These are phyloP conservation scores for Byssothecium circinans DNA, from an alignment of 2,329 filamentous ascomycete genomes.

Conservation along the genomic window DNA sequence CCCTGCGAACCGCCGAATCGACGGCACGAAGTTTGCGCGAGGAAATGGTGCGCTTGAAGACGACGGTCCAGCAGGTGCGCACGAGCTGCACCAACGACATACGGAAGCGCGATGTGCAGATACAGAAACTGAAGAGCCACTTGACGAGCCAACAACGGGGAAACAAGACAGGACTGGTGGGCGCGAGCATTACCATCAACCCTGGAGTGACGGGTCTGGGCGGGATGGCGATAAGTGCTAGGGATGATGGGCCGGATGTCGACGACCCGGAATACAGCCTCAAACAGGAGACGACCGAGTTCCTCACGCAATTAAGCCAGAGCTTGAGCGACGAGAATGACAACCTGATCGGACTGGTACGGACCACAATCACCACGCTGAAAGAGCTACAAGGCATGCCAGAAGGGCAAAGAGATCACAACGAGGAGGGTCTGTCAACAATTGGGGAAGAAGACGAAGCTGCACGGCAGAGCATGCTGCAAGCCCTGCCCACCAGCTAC, in stretches of 20 bases:
- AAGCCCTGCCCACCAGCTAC: conserved; percentile 61
- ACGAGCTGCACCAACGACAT: conserved; percentile 88
- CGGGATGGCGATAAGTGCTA: conserved; percentile 45
- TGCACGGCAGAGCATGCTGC: conserved; percentile 38
- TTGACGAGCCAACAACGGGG: conserved; percentile 65
- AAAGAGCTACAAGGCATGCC: conserved; percentile 63
- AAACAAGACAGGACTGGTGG: conserved; percentile 49
- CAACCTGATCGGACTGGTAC: conserved; percentile 70
- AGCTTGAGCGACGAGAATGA: conserved; percentile 92
- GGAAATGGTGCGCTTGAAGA: conserved; percentile 77
- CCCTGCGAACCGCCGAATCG: conserved; percentile 73
- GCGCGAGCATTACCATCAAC: conserved; percentile 53
- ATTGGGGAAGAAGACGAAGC: conserved; percentile 38
- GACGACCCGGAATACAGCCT: conserved; percentile 67
- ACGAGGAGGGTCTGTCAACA: conserved; percentile 28
- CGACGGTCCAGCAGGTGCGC: conserved; percentile 78
- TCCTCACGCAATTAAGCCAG: conserved; percentile 81
- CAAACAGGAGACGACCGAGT: conserved; percentile 85
- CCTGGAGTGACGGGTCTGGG: conserved; percentile 34
- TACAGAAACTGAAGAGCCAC: conserved; percentile 86
- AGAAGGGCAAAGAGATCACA: conserved; percentile 31
- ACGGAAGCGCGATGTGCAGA: conserved; percentile 84
- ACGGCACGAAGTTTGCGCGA: conserved; percentile 78
- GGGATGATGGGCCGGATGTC: conserved; percentile 57
- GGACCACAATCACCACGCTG: conserved; percentile 70